phyloP scores from a whole-genome alignment of 306 rosid genomes.

The Quercus cerris region DNA sequence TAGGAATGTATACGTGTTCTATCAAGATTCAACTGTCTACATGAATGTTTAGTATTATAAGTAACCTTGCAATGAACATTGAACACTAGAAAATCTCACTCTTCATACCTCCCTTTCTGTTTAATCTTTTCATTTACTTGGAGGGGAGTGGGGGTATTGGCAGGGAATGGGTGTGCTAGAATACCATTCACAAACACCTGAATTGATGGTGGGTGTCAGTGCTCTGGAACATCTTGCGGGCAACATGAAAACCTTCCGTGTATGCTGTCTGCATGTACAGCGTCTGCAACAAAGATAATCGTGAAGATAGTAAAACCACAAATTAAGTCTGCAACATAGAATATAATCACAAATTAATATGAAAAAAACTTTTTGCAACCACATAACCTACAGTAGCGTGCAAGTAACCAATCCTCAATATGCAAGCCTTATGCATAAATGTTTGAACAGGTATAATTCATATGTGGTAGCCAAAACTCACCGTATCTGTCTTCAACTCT shows the following conservation, averaged over 20 bases:
- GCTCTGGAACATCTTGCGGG: not conserved
- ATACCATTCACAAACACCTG: conserved; percentile 27
- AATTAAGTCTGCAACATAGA: too few species aligned
- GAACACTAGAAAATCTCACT: not conserved
- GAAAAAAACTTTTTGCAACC: not conserved
- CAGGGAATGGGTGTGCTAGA: too few species aligned
- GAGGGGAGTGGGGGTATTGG: too few species aligned
- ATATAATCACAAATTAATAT: not conserved
- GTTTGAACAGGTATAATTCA: not conserved
- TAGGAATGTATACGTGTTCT: not conserved
- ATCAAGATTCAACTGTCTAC: not conserved
- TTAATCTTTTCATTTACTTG: not conserved
- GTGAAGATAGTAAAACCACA: too few species aligned
- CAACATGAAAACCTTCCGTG: conserved; percentile 83
- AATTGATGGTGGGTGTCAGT: conserved; percentile 51
- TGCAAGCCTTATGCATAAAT: not conserved
- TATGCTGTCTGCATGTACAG: conserved; percentile 75
- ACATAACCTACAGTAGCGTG: not conserved
- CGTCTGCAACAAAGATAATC: conserved; percentile 45
- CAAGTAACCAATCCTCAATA: not conserved
- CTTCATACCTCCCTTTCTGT: not conserved
- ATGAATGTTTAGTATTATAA: not conserved
- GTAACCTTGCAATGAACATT: not conserved
- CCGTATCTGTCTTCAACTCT: conserved; percentile 72
- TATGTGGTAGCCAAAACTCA: conserved; percentile 43